Base-by-base conservation (phyloP, 345 rosid genomes). In the Rhizophora apiculata region DNA sequence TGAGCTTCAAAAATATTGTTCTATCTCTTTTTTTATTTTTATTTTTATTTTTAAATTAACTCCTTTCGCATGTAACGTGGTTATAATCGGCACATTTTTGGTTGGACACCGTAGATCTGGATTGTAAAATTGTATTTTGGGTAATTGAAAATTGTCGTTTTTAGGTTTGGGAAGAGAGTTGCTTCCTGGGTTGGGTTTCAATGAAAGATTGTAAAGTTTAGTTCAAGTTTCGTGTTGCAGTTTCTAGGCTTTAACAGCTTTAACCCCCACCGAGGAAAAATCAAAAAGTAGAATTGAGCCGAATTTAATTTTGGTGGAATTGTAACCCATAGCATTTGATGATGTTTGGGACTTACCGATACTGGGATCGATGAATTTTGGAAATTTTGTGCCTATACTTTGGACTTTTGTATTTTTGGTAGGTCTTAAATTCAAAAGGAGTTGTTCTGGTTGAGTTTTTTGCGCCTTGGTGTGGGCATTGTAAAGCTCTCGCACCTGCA, bases 381-480 rank as follows among this genome's bases (percentile, higher is more conserved):
- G 16, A 10, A 10, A 39, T 39, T 39, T 39, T 13, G 49, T 43
- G 49, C 4, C 15, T 43, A 43, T 15, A 43, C 18, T 15, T 9
- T 43, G 49, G 6, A 3, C 3, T 13, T 13, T 3, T 39, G 0
- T 39, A 6, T 18, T 11, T 18, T 56, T 73, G 61, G 60, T 88
- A 92, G 99, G 98, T 90, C 65, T 74, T 92, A 62, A 90, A 90
- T 76, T 83, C 97, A 3, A 85, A 94, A 75, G 89, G 93, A 57
- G 84, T 95, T 37, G 97, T 92, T 64, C 77, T 95, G 76, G 98
- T 95, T 49, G 99, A 95, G 85, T 95, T 95, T 83, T 92, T 88
- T 78, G 99, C 99, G 1, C 99, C 99, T 48, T 95, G 99, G 99
- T 92, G 99, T 71, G 99, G 99, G 53, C 99, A 95, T 71, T 95